phyloP scores from a whole-genome alignment of 345 rosid species.

The Eucalyptus fibrosa region DNA sequence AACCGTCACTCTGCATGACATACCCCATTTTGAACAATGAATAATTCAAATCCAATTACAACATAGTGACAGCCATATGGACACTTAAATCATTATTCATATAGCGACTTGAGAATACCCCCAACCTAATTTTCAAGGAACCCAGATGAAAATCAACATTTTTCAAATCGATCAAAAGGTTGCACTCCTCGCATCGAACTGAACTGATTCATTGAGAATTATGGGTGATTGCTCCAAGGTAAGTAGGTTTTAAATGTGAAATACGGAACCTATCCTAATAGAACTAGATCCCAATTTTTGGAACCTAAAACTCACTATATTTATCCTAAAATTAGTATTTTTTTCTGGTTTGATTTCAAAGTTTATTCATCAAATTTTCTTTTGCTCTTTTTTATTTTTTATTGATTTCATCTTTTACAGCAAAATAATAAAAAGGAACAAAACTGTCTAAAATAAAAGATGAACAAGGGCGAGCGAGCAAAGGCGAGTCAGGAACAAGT shows the following conservation, averaged over 20 bases:
- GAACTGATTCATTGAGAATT: rapidly evolving
- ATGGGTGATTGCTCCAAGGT: neutral
- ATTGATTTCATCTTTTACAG: no score
- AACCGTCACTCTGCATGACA: neutral
- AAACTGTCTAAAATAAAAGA: no score
- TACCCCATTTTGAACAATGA: neutral
- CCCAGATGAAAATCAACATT: rapidly evolving
- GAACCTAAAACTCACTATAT: rapidly evolving
- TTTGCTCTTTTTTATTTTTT: no score
- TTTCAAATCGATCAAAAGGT: neutral
- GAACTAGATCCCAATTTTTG: rapidly evolving
- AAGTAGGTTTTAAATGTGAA: no score
- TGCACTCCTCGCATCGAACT: neutral
- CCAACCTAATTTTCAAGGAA: rapidly evolving
- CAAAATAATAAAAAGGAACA: no score
- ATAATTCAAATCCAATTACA: neutral
- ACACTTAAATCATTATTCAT: neutral
- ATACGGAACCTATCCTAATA: rapidly evolving
- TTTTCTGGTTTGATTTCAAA: rapidly evolving
- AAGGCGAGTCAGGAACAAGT: no score
- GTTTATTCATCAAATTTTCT: no score
- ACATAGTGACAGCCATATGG: neutral
- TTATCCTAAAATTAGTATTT: no score
- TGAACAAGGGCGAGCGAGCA: neutral
- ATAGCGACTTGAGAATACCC: rapidly evolving